These are phyloP conservation scores for Cryphonectria radicalis DNA, from an alignment of 2,329 filamentous ascomycete species.

Conservation along the genomic window DNA sequence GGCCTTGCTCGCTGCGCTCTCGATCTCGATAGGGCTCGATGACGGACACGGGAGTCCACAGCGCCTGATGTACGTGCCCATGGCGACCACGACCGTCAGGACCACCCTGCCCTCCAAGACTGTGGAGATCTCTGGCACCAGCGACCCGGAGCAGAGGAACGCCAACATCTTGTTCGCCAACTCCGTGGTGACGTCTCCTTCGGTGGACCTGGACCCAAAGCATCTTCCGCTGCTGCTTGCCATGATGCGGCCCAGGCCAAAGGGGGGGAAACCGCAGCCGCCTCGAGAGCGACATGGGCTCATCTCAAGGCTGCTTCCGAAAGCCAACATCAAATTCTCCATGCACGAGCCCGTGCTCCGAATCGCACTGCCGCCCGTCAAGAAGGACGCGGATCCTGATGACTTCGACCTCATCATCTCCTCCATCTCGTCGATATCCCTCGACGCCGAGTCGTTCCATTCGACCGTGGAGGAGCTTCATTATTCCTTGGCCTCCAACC, in stretches of 20 bases:
- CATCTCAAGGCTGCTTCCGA: conserved; percentile 89
- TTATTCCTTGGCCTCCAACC: conserved; percentile 82
- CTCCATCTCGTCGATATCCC: conserved; percentile 88
- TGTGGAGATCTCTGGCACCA: conserved; percentile 75
- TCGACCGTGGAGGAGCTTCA: conserved; percentile 81
- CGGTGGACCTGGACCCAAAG: conserved; percentile 87
- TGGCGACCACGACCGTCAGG: conserved; percentile 94
- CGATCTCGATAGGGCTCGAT: conserved; percentile 88
- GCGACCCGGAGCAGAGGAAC: conserved; percentile 80
- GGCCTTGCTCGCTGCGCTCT: conserved; percentile 87
- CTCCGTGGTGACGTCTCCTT: conserved; percentile 93
- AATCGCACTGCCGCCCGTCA: conserved; percentile 82
- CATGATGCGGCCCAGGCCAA: conserved; percentile 65
- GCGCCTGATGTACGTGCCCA: conserved; percentile 88
- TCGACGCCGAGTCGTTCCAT: conserved; percentile 96
- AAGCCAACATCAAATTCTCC: conserved; percentile 92
- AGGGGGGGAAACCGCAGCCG: conserved; percentile 46
- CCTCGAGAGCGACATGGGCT: conserved; percentile 62
- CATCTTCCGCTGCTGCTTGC: conserved; percentile 86
- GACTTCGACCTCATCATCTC: conserved; percentile 96
- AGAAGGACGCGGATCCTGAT: conserved; percentile 65
- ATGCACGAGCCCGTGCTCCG: conserved; percentile 95
- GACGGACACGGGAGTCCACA: conserved; percentile 87
- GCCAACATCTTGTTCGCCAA: conserved; percentile 97
- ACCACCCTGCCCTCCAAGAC: conserved; percentile 95